Percentiles rank a stretch among this genome's conserved stretches.
phyloP scores from a whole-genome alignment of 2,329 filamentous ascomycete species.

The Beauveria medogensis region DNA sequence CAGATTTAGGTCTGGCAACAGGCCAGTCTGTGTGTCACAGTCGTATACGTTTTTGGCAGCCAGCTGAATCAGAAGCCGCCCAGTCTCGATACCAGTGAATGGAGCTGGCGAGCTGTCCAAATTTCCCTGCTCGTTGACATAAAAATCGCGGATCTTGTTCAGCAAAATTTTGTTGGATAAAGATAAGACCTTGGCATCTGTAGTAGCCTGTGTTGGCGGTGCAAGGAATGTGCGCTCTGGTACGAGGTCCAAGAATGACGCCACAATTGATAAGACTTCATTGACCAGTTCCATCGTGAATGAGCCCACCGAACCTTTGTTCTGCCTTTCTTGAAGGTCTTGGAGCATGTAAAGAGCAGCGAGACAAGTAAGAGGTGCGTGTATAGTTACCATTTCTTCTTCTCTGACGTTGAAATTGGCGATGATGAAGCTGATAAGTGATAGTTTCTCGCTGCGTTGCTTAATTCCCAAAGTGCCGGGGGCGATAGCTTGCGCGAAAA shows the following conservation, averaged over 20 bases:
- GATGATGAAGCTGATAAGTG: conserved; percentile 73
- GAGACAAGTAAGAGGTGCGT: conserved; percentile 62
- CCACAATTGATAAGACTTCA: conserved; percentile 39
- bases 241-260: conserved; percentile 53
- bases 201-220: conserved; percentile 15
- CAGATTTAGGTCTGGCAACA: conserved; percentile 42
- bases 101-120: conserved; percentile 54
- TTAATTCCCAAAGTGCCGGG: conserved; percentile 33
- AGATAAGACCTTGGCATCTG: conserved; percentile 7
- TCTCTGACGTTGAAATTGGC: conserved; percentile 86
- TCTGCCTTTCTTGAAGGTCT: conserved; percentile 36
- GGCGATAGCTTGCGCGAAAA: conserved; percentile 54
- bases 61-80: conserved; percentile 57
- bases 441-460: conserved; percentile 55
- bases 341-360: conserved; percentile 57
- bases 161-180: conserved; percentile 34
- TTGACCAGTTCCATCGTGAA: conserved; percentile 26
- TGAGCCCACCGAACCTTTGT: conserved; percentile 23
- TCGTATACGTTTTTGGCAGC: conserved; percentile 44
- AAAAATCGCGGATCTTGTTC: conserved; percentile 56
- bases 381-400: conserved; percentile 86
- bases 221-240: conserved; percentile 54
- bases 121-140: conserved; percentile 62
- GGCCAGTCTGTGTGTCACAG: conserved; percentile 32
- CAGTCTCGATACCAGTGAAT: conserved; percentile 46